Evolutionary conservation across 441 rosid genomes (phyloP).

Genomic region (Euphorbia corollata): DNA sequence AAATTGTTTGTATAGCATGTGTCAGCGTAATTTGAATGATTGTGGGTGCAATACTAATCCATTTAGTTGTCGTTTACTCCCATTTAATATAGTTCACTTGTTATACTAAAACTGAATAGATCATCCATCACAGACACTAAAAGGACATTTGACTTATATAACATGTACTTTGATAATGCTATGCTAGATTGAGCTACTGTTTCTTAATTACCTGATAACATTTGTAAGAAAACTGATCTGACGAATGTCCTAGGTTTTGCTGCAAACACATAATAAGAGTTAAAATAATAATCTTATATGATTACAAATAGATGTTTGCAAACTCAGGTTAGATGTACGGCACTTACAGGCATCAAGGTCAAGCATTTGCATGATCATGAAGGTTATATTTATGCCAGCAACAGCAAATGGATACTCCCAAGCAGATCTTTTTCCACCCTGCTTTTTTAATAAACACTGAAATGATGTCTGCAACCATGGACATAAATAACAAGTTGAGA

Average conservation of each 20-base stretch:
- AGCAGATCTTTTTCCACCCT: conserved; percentile 69
- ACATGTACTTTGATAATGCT: no score
- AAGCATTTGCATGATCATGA: conserved; percentile 95
- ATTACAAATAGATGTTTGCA: neutral
- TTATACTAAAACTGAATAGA: no score
- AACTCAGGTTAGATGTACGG: neutral
- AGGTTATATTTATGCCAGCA: conserved; percentile 86
- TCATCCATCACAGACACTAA: no score
- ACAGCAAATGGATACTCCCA: conserved; percentile 99
- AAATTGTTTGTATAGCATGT: no score
- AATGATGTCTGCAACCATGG: conserved; percentile 50
- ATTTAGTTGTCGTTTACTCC: no score
- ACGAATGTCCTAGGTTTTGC: conserved; percentile 72
- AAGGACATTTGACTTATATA: no score
- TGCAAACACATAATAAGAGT: conserved; percentile 28
- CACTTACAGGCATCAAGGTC: conserved; percentile 80
- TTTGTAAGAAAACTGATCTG: conserved; percentile 66
- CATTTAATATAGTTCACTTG: no score
- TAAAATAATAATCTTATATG: conserved; percentile 14
- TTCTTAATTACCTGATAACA: conserved; percentile 59
- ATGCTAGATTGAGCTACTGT: no score
- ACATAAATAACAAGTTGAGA: neutral
- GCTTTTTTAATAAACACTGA: conserved; percentile 56
- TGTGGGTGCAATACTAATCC: no score
- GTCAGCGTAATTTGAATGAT: no score